These are phyloP conservation scores for Saturnispora saitoi DNA, from an alignment of 805 yeast genomes.

Conservation along the genomic window DNA sequence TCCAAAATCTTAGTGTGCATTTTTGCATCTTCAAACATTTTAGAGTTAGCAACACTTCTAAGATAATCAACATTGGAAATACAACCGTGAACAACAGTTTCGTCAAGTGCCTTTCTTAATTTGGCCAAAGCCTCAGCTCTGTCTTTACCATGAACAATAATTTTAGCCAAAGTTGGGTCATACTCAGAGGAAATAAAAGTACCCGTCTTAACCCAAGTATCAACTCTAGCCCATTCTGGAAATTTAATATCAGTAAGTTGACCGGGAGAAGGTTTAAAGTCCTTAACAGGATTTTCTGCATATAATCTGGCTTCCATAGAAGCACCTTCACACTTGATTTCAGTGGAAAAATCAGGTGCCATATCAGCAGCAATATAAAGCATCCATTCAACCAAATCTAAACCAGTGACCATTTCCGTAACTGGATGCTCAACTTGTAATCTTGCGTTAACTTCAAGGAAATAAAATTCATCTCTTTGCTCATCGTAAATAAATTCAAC, in stretches of 20 bases:
- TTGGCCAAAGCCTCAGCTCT: slow-evolving; percentile 76
- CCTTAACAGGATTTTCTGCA: slow-evolving; percentile 95
- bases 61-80: slow-evolving; percentile 85
- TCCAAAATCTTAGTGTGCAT: slow-evolving; percentile 87
- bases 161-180: slow-evolving; percentile 94
- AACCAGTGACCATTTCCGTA: slow-evolving; percentile 90
- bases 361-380: slow-evolving; percentile 79
- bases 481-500: slow-evolving; percentile 93
- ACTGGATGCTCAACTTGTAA: slow-evolving; percentile 97
- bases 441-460: slow-evolving; percentile 92
- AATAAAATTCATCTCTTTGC: slow-evolving; percentile 79
- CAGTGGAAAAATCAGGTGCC: slow-evolving; percentile 67
- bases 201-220: slow-evolving; percentile 90
- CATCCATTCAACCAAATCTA: slow-evolving; percentile 98
- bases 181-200: slow-evolving; percentile 84
- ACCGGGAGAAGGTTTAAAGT: slow-evolving; percentile 94
- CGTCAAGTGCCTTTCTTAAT: slow-evolving; percentile 71
- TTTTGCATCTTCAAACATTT: slow-evolving; percentile 74
- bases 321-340: slow-evolving; percentile 65
- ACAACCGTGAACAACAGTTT: slow-evolving; percentile 84
- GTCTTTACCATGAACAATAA: slow-evolving; percentile 87
- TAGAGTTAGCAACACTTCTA: slow-evolving; percentile 73
- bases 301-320: slow-evolving; percentile 95
- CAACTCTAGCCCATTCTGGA: slow-evolving; percentile 89
- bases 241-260: slow-evolving; percentile 76